Base-by-base conservation (phyloP, 1,284 basidiomycete species). In the Boletus chippewaensis region DNA sequence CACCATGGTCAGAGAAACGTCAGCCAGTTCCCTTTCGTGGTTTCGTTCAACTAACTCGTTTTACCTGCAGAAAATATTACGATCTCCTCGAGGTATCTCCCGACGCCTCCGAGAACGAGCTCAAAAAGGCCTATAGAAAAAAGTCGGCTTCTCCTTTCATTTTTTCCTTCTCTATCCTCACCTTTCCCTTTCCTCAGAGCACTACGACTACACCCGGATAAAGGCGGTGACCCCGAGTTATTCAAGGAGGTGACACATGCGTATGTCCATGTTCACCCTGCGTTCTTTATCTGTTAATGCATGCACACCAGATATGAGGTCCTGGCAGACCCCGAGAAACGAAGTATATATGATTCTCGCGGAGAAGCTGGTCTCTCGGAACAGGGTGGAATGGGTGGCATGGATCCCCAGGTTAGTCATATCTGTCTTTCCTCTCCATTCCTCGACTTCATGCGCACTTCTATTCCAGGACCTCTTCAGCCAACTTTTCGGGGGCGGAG, bases 191-290 rank as follows among this genome's bases (percentile, higher is more conserved):
- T 57, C 57, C 54, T 11, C 58, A 94, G 91, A 69, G 91, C 92
- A n/a, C 72, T 96, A 53, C 81, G 84, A 58, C 71, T 90, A 57
- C 95, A 97, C 71, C 95, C 95, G 36, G 95, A 98, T 79, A 97
- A 97, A 75, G 92, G 94, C 54, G 94, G 94, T 57, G 94, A 97
- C 68, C 92, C 92, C 44, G 96, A 99, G 71, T 71, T 89, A 55
- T 99, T 99, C 87, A 98, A 99, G 70, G 92, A 96, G 68, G 87
- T 98, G 53, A 95, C 95, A 13, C 89, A 95, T 74, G 95, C 94
- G 88, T 94, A 75, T 60, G 91, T 80, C 48, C 50, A 73, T 57
- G 84, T 77, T 49, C 53, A 32, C 31, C 36, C 38, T 8, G 12
- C 52, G 28, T 39, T 24, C 18, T 16, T 32, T 10, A 24, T 35